Evolutionary conservation across 176 grass and related monocot genomes (phyloP).

Genomic region (Elaeis guineensis): DNA sequence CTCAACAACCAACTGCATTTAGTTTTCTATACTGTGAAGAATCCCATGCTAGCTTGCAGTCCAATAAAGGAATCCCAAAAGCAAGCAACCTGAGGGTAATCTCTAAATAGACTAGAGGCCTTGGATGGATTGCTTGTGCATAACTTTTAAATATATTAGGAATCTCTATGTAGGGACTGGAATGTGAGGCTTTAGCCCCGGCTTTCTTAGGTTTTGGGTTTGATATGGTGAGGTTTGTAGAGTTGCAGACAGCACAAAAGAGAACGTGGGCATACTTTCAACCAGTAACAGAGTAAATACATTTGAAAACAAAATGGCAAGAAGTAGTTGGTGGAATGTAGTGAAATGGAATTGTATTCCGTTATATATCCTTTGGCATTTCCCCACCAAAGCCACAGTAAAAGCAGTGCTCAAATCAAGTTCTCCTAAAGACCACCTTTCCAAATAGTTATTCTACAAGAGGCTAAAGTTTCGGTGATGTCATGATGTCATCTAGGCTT

Average conservation of each 20-base stretch:
- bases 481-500: not conserved
- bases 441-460: not conserved
- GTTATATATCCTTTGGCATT: too few relatives aligned
- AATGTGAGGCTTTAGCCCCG: conserved; percentile 26
- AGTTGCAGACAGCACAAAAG: conserved; percentile 41
- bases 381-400: too few relatives aligned
- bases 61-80: conserved; percentile 56
- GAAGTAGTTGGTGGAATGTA: too few relatives aligned
- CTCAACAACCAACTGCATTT: not conserved
- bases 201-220: conserved; percentile 21
- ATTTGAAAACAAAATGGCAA: too few relatives aligned
- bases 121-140: conserved; percentile 47
- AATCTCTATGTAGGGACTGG: conserved; percentile 4
- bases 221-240: conserved; percentile 36
- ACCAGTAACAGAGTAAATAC: too few relatives aligned
- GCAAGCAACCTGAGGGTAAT: conserved; percentile 6
- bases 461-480: conserved; percentile 1
- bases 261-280: conserved; percentile 17
- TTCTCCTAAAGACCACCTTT: not conserved
- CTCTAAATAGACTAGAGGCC: not conserved
- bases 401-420: too few relatives aligned
- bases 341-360: too few relatives aligned
- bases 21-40: not conserved
- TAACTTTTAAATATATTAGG: conserved; percentile 13
- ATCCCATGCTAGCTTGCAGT: conserved; percentile 26